Evolutionary conservation across 306 rosid genomes (phyloP).

Genomic region (Pueraria montana): DNA sequence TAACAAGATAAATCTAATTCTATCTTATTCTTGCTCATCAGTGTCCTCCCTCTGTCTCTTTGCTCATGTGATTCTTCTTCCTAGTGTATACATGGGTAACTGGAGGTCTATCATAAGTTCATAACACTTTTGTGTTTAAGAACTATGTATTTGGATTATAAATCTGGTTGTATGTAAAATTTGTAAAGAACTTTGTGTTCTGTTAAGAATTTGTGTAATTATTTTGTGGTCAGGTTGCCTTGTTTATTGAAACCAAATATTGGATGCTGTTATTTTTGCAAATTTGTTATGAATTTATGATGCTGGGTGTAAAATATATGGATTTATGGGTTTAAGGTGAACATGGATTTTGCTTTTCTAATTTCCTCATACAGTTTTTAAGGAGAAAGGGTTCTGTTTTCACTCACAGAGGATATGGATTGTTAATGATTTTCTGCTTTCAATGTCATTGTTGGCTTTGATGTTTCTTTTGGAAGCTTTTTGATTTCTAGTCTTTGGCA

Average conservation of each 20-base stretch:
- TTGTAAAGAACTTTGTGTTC: not conserved
- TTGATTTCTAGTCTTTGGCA: not conserved
- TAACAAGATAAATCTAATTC: not conserved
- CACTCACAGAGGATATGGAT: not conserved
- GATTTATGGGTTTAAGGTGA: not conserved
- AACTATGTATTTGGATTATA: not conserved
- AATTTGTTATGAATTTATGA: not conserved
- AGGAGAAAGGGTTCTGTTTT: conserved; percentile 1
- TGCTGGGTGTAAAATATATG: not conserved
- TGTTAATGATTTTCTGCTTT: not conserved
- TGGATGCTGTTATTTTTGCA: not conserved
- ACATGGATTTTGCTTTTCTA: not conserved
- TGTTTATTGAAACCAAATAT: not conserved
- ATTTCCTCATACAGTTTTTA: not conserved
- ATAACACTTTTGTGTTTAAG: not conserved
- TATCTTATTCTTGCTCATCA: not conserved
- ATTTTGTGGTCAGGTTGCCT: not conserved
- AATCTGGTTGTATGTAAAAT: not conserved
- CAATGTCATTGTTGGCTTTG: not conserved
- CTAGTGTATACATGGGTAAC: not conserved
- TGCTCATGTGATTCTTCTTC: not conserved
- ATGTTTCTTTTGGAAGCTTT: not conserved
- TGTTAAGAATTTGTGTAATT: not conserved
- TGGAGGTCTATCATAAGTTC: not conserved
- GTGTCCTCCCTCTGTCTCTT: not conserved